Conservation (phyloP, 305 asterid species). For the Plantago lanceolata region DNA sequence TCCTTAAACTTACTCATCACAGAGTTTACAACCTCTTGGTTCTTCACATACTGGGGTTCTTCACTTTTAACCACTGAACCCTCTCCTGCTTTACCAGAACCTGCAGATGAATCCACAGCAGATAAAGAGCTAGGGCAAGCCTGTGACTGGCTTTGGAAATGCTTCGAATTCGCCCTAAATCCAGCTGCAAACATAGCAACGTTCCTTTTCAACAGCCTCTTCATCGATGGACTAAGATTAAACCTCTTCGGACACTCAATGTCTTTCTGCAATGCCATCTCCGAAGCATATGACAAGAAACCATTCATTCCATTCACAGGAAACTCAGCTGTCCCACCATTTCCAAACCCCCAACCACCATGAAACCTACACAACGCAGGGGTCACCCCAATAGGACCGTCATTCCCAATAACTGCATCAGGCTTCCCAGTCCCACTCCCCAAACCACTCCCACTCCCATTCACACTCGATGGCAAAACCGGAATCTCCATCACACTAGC, state of each 20-base stretch:
- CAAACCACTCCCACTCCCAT: slow-evolving; percentile 19
- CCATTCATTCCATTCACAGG: slow-evolving; percentile 58
- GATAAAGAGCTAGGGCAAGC: slow-evolving; percentile 50
- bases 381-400: slow-evolving; percentile 65
- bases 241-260: slow-evolving; percentile 90
- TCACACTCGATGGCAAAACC: slow-evolving; percentile 25
- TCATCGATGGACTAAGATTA: slow-evolving; percentile 85
- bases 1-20: slow-evolving; percentile 76
- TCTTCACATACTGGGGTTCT: slow-evolving; percentile 35
- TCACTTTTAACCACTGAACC: slow-evolving; percentile 31
- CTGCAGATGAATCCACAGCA: slow-evolving; percentile 38
- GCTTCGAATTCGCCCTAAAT: slow-evolving; percentile 66
- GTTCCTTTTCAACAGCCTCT: slow-evolving; percentile 68
- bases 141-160: slow-evolving; percentile 48
- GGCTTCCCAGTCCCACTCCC: slow-evolving; percentile 28
- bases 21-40: slow-evolving; percentile 74
- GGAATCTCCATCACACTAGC: slow-evolving; percentile 87
- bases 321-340: slow-evolving; percentile 56
- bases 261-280: slow-evolving; percentile 62
- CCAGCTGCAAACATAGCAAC: slow-evolving; percentile 93
- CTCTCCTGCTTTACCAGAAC: slow-evolving; percentile 13
- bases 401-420: slow-evolving; percentile 42
- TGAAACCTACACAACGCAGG: slow-evolving; percentile 82
- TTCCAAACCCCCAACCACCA: slow-evolving; percentile 86
- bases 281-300: slow-evolving; percentile 43